A percentile compares a stretch with the other conserved stretches of the same genome.
Evolutionary conservation across 345 rosid species (phyloP).

Genomic region (Excoecaria cochinchinensis): DNA sequence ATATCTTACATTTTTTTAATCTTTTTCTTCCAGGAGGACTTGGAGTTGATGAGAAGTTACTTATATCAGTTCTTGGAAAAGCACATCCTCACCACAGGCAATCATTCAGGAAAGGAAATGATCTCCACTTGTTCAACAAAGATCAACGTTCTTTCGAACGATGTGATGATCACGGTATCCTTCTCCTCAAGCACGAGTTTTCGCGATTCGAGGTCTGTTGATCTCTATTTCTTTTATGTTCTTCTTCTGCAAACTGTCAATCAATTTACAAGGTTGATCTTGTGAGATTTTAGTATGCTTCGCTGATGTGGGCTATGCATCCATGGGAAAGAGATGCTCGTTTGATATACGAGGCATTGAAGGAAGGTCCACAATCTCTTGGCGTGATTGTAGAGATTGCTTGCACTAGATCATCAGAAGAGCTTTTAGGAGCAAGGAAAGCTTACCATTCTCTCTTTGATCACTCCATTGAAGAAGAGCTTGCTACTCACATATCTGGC

Average conservation of each 20-base stretch:
- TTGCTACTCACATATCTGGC: slow-evolving; percentile 51
- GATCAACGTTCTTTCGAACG: slow-evolving; percentile 64
- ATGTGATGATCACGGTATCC: slow-evolving; percentile 53
- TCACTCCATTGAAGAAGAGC: slow-evolving; percentile 79
- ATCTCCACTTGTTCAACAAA: slow-evolving; percentile 62
- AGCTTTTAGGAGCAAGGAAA: slow-evolving; percentile 75
- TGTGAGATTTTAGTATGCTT: slow-evolving; percentile 49
- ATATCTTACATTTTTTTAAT: too few species aligned
- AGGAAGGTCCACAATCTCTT: slow-evolving; percentile 47
- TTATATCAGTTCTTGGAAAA: slow-evolving; percentile 53
- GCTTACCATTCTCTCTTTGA: slow-evolving; percentile 90
- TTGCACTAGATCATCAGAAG: slow-evolving; percentile 75
- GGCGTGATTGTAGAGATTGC: slow-evolving; percentile 68
- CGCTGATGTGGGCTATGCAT: slow-evolving; percentile 70
- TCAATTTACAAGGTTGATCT: background rate
- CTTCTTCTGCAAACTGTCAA: background rate
- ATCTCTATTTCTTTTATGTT: background rate
- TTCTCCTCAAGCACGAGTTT: slow-evolving; percentile 70
- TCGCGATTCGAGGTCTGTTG: slow-evolving; percentile 65
- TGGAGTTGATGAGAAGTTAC: slow-evolving; percentile 76
- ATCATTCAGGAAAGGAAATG: slow-evolving; percentile 51
- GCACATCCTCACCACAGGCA: slow-evolving; percentile 55
- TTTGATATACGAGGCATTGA: slow-evolving; percentile 58
- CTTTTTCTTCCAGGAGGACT: slow-evolving; percentile 52
- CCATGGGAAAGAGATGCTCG: slow-evolving; percentile 98